Evolutionary conservation across 78 protist species (phyloP).

Genomic region (Chrysochromulina parva): DNA sequence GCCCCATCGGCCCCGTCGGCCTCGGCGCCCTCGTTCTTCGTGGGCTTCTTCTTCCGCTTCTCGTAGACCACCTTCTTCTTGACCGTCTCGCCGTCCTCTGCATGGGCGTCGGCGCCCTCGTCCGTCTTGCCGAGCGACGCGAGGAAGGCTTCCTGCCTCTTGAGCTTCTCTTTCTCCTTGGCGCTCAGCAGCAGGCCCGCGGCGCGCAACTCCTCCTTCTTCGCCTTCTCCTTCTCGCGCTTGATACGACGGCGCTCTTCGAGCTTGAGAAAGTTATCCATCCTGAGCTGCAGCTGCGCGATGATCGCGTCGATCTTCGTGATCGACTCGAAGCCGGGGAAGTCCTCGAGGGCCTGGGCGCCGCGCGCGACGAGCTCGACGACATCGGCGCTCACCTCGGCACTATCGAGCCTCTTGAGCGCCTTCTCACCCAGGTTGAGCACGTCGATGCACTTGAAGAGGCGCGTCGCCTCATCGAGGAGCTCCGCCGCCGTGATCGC

Average conservation of each 20-base stretch:
- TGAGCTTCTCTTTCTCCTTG: not conserved
- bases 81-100: not conserved
- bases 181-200: not conserved
- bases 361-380: not conserved
- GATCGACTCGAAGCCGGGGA: not conserved
- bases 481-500: not conserved
- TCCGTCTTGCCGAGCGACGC: not conserved
- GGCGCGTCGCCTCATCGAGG: not conserved
- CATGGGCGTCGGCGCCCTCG: not conserved
- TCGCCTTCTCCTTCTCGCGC: slow-evolving; percentile 2
- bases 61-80: not conserved
- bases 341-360: not conserved
- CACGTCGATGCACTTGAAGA: not conserved
- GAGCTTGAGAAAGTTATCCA: too few relatives aligned
- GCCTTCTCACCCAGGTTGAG: not conserved
- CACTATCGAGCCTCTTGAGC: not conserved
- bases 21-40: slow-evolving; percentile 3
- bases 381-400: not conserved
- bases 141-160: not conserved
- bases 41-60: not conserved
- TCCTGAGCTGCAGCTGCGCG: not conserved
- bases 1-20: not conserved
- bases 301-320: not conserved
- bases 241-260: not conserved
- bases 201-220: not conserved